Percentiles rank a stretch among this genome's conserved stretches.
Conservation (phyloP, 2,329 filamentous ascomycete species). For the Trichoderma citrinoviride region DNA sequence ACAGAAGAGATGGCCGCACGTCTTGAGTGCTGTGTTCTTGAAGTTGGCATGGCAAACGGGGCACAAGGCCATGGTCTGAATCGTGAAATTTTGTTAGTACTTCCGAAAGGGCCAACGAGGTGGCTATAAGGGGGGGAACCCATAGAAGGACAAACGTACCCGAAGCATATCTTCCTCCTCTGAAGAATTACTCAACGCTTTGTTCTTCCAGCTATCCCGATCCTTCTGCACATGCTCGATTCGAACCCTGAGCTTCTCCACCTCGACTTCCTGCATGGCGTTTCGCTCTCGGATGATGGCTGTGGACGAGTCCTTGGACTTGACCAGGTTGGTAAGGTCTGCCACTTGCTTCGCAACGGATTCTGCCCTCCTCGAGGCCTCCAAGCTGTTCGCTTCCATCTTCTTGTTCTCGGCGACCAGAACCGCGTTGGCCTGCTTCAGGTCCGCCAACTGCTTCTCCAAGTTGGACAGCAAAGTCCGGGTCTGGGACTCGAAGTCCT, state of each 20-base stretch:
- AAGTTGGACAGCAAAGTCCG: constrained; percentile 75
- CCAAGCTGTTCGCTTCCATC: constrained; percentile 68
- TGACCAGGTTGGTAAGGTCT: constrained; percentile 72
- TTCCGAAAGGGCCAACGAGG: not conserved
- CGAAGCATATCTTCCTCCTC: constrained; percentile 82
- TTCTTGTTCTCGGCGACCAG: constrained; percentile 70
- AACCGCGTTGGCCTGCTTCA: constrained; percentile 73
- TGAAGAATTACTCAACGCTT: constrained; percentile 75
- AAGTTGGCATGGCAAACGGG: constrained; percentile 90
- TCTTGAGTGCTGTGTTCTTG: constrained; percentile 91
- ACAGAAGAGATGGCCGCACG: constrained; percentile 94
- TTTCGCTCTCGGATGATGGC: constrained; percentile 54
- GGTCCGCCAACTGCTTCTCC: constrained; percentile 85
- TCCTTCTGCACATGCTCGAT: constrained; percentile 79
- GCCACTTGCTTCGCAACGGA: constrained; percentile 70
- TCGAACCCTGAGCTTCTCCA: constrained; percentile 75
- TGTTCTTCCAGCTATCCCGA: constrained; percentile 79
- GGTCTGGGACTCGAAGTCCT: constrained; percentile 80
- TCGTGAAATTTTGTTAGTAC: constrained; percentile 28
- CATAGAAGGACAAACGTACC: constrained; percentile 54
- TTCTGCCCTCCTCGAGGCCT: constrained; percentile 68
- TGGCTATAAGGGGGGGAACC: not conserved
- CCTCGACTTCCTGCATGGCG: constrained; percentile 66
- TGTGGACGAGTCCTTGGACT: constrained; percentile 67
- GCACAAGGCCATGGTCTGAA: constrained; percentile 60